Base-by-base conservation (phyloP, 2,329 filamentous ascomycete genomes). In the Falciphora oryzae region DNA sequence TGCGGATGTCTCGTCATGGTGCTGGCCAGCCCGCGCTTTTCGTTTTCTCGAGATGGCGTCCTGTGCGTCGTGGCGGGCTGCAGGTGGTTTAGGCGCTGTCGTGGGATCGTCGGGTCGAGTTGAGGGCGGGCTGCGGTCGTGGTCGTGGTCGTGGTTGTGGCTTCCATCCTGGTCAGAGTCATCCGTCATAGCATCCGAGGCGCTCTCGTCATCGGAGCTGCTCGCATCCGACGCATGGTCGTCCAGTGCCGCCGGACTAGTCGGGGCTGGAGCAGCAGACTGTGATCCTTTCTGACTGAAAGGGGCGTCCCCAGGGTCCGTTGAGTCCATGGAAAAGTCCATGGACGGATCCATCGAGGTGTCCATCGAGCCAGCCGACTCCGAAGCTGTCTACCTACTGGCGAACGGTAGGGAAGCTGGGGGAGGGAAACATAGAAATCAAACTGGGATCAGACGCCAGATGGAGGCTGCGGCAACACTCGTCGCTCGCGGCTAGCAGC, bases 171-270 rank as follows among this genome's bases (percentile, higher is more conserved):
- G 32, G 10, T 61, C 35, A 29, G 27, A 44, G n/a, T 61, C 60
- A 18, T 61, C 60, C 25, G 60, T 61, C 38, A 74, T 75, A 59
- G 75, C 67, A 67, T 76, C 75, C 50, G 74, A 75, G 61, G 72
- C 70, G 67, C 71, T 67, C 63, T 59, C 61, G 57, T 65, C 64
- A 58, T 50, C 38, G 35, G 59, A 35, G 35, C 18, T 22, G 35
- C 59, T 38, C 28, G 22, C 44, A n/a, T 50, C 44, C 44, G 44
- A 50, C 44, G 18, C 22, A 22, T 50, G 44, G 18, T 27, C n/a
- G 57, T 58, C 57, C 25, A 27, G 5, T 10, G 25, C 25, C 25
- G 25, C 57, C 57, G 25, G 22, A 58, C 25, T 14, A 58, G 57
- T 27, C 25, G 28, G 25, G 57, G 25, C 57, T 29, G 28, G 18